Base-by-base conservation (phyloP, 192 early-diverging fungal genomes). In the Gonapodya prolifera region DNA sequence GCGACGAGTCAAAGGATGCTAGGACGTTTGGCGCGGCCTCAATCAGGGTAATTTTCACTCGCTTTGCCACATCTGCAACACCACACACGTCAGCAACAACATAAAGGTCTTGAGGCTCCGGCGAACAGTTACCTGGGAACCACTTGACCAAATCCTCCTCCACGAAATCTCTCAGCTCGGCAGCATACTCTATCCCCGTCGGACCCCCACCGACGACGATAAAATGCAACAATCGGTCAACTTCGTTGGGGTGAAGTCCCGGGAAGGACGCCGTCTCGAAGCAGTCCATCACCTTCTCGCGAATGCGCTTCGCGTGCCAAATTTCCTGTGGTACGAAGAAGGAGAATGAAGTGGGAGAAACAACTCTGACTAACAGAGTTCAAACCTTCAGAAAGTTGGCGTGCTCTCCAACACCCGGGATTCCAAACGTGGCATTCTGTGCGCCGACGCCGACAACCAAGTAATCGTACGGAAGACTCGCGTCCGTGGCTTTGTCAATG, bases 111-210 rank as follows among this genome's bases (percentile, higher is more conserved):
- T n/a, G n/a, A n/a, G n/a, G n/a, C n/a, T n/a, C n/a, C n/a, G n/a
- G n/a, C n/a, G n/a, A n/a, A n/a, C n/a, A n/a, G n/a, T n/a, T n/a
- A n/a, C n/a, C n/a, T n/a, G n/a, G n/a, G 33, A 16, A 13, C 33
- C 23, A 23, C 34, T 75, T 1, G 69, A 87, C 83, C 35, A 92
- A 76, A 81, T 94, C 93, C 34, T 92, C 92, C 77, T 85, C 81
- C 77, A 94, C 82, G 82, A 94, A 94, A 82, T 94, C 93, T 81
- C 93, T 87, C 61, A 94, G 84, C 84, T 93, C 93, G 28, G 92
- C 93, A 17, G 93, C 92, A 79, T 94, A 94, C 80, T 94, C 86
- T 28, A 88, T 84, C 2, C 87, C 87, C 1, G 87, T 89, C n/a
- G 88, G 87, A 30, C 87, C 89, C 35, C 90, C 87, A 34, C 90